Evolutionary conservation across 257 asterid genomes (phyloP), one percentile per base, ranked within the genome.

Genomic region (Phtheirospermum japonicum): DNA sequence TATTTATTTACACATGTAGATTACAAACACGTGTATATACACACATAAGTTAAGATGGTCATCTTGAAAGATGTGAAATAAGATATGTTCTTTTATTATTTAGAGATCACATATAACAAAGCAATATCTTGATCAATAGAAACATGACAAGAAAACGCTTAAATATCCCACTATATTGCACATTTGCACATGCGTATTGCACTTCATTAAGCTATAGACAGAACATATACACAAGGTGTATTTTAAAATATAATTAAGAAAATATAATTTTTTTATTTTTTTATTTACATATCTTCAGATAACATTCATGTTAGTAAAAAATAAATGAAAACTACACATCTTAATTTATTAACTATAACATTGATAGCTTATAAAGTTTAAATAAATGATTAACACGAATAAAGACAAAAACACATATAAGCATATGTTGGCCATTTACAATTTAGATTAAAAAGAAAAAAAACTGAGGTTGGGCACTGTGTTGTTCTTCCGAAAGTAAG

Each of bases 141-240:
- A 19, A 54, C 40, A 54, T 12, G 59, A 7, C 3, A 26, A 23
- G 37, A 13, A 2, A 53, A 53, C 18, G n/a, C n/a, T n/a, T n/a
- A 53, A 53, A 28, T 7, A 53, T 23, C 36, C 59, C 40, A 53
- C 7, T 53, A 10, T 18, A 4, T 2, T n/a, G 7, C n/a, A n/a
- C n/a, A n/a, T 42, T 12, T 20, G 37, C 34, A 53, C 11, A 26
- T 23, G 59, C 39, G 28, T 28, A 23, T 54, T 54, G 39, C 28
- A 26, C 39, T 54, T 46, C 52, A 46, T 16, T 14, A 46, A 4
- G 59, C 39, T 54, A 54, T n/a, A n/a, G 39, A 12, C 28, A 54
- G 6, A n/a, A 23, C 11, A 54, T 30, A 54, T 54, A 49, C 30
- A 5, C 7, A 5, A 23, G 36, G n/a, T 54, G 6, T 28, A 54